A percentile compares a stretch with the other conserved stretches of the same genome.
Conservation (phyloP, 176 grass and related monocot genomes). For the Oryza punctata region DNA sequence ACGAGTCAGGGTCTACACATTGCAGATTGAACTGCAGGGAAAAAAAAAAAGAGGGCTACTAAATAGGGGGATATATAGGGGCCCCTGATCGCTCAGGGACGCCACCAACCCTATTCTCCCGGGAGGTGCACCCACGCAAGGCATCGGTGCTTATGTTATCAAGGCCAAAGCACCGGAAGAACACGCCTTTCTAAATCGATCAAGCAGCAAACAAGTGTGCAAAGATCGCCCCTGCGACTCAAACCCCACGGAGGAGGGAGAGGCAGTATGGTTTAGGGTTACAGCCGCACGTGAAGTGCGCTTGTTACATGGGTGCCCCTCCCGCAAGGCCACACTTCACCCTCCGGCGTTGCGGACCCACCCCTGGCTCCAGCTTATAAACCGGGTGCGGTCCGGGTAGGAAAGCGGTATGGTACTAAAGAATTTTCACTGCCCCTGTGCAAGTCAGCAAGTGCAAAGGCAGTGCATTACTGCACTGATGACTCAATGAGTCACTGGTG, state of each 20-base stretch:
- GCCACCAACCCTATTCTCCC: constrained; percentile 24
- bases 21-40: too few species aligned
- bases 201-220: too few species aligned
- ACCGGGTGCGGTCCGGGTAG: accelerated
- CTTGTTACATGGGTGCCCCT: background rate
- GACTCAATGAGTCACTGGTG: too few species aligned
- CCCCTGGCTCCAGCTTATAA: background rate
- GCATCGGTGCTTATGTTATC: constrained; percentile 39
- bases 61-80: constrained; percentile 46
- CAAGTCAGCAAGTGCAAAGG: too few species aligned
- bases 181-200: background rate
- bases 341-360: background rate
- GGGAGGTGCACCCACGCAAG: background rate
- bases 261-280: constrained; percentile 33
- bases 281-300: background rate
- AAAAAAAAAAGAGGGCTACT: constrained; percentile 33
- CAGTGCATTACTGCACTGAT: too few species aligned
- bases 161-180: constrained; percentile 48
- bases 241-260: constrained; percentile 7
- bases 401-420: constrained; percentile 27
- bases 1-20: too few species aligned
- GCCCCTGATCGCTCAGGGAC: background rate
- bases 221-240: background rate
- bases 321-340: background rate
- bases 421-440: background rate